These are phyloP conservation scores for Lactarius sp. DNA, from an alignment of 768 basidiomycete genomes.

Conservation along the genomic window DNA sequence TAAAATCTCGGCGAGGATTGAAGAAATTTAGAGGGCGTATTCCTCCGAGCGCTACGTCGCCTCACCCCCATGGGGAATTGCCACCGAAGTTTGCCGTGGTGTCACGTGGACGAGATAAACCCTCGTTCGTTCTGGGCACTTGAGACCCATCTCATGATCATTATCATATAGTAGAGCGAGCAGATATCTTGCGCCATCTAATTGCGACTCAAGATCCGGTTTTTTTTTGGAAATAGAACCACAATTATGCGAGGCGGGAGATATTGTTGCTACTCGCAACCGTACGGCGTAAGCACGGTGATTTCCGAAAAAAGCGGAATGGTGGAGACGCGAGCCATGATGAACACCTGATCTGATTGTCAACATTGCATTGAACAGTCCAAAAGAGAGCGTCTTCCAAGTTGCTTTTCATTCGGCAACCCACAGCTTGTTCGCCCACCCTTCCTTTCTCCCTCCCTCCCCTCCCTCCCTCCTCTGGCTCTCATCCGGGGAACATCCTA, in stretches of 20 bases:
- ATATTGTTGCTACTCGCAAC: background rate
- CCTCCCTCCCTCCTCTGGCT: background rate
- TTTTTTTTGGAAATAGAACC: too few species aligned
- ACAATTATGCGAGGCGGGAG: background rate
- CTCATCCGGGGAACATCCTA: slow-evolving; percentile 1
- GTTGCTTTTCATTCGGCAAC: slow-evolving; percentile 1
- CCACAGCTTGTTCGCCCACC: slow-evolving; percentile 6
- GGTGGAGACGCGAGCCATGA: slow-evolving; percentile 12
- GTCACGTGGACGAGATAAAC: background rate
- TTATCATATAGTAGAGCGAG: background rate
- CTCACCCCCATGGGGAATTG: background rate
- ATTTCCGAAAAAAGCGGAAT: slow-evolving; percentile 11
- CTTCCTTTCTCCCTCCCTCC: background rate
- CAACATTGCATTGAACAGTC: background rate
- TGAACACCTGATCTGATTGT: background rate
- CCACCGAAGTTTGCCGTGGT: background rate
- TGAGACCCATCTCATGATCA: background rate
- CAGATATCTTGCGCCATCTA: too few species aligned
- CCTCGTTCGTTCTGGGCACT: background rate
- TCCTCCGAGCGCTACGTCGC: background rate
- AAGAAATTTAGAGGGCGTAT: background rate
- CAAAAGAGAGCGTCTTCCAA: too few species aligned
- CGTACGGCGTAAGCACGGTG: background rate
- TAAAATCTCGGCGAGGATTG: background rate
- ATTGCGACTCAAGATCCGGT: too few species aligned